Evolutionary conservation across 1,284 basidiomycete genomes (phyloP).

Genomic region (Melampsora americana): DNA sequence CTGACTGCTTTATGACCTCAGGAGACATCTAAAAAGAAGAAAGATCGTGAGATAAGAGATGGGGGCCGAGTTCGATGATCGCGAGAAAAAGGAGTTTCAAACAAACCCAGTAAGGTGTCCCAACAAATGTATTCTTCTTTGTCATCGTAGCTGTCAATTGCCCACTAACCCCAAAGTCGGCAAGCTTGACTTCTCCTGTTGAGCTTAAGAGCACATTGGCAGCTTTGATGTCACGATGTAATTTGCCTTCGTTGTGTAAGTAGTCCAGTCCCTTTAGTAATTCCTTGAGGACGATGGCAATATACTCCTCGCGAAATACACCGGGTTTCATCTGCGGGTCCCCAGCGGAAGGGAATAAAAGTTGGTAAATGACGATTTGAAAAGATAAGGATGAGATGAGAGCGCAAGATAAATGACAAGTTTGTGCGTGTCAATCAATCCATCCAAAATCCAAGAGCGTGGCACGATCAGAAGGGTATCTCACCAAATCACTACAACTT

Average conservation of each 20-base stretch:
- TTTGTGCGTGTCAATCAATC: conserved; percentile 12
- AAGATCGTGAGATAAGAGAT: background rate
- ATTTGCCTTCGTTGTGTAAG: conserved; percentile 89
- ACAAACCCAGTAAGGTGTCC: conserved; percentile 61
- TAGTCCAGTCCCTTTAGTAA: conserved; percentile 89
- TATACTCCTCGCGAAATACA: conserved; percentile 94
- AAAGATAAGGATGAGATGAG: conserved; percentile 24
- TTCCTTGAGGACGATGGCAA: conserved; percentile 92
- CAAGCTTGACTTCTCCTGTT: conserved; percentile 93
- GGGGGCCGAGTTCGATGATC: background rate
- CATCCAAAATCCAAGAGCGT: conserved; percentile 34
- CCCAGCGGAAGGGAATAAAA: background rate
- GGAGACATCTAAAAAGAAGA: conserved; percentile 96
- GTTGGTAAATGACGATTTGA: background rate
- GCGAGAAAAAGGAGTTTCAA: background rate
- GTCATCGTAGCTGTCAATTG: conserved; percentile 69
- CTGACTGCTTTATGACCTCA: conserved; percentile 98
- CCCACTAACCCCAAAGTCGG: conserved; percentile 98
- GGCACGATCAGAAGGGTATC: conserved; percentile 42
- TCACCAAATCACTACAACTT: conserved; percentile 59
- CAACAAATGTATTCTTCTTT: conserved; percentile 98
- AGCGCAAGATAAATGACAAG: background rate
- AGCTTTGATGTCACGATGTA: conserved; percentile 98
- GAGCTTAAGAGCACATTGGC: conserved; percentile 92
- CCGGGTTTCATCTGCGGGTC: conserved; percentile 86